These are phyloP conservation scores for Capronia epimyces DNA, from an alignment of 2,329 filamentous ascomycete genomes.

Conservation along the genomic window DNA sequence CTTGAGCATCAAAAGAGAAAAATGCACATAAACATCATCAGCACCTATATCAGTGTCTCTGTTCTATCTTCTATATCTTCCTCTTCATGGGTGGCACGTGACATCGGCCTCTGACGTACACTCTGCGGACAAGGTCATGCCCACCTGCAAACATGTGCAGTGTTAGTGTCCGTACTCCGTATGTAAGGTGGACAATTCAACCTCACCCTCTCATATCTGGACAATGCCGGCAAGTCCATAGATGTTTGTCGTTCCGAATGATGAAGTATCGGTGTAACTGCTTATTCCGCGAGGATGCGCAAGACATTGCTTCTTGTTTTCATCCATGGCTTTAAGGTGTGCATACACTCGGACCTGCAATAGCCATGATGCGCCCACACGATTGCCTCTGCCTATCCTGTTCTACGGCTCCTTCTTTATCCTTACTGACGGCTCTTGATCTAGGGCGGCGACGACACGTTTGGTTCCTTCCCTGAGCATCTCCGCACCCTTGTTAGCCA, in stretches of 20 bases:
- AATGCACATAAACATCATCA: not conserved
- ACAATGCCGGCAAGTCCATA: constrained; percentile 1
- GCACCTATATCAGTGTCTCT: not conserved
- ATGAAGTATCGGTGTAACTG: constrained; percentile 17
- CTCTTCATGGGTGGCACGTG: too few relatives aligned
- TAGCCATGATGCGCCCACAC: too few relatives aligned
- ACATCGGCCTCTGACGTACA: too few relatives aligned
- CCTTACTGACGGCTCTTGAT: not conserved
- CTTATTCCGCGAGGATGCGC: constrained; percentile 35
- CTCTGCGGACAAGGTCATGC: too few relatives aligned
- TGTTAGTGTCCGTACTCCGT: not conserved
- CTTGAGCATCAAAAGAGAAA: not conserved
- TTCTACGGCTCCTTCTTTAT: not conserved
- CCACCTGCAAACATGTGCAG: not conserved
- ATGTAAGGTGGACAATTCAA: too few relatives aligned
- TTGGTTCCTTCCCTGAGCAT: constrained; percentile 43
- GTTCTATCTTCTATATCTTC: too few relatives aligned
- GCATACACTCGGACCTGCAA: constrained; percentile 4
- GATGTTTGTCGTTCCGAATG: constrained; percentile 5
- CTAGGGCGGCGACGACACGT: constrained; percentile 47
- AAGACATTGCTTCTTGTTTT: constrained; percentile 46
- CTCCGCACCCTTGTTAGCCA: constrained; percentile 39
- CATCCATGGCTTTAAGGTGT: constrained; percentile 47
- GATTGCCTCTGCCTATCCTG: not conserved
- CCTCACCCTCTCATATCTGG: too few relatives aligned